Conservation (phyloP, 371 early-diverging fungal genomes). For the Mortierella sp. region DNA sequence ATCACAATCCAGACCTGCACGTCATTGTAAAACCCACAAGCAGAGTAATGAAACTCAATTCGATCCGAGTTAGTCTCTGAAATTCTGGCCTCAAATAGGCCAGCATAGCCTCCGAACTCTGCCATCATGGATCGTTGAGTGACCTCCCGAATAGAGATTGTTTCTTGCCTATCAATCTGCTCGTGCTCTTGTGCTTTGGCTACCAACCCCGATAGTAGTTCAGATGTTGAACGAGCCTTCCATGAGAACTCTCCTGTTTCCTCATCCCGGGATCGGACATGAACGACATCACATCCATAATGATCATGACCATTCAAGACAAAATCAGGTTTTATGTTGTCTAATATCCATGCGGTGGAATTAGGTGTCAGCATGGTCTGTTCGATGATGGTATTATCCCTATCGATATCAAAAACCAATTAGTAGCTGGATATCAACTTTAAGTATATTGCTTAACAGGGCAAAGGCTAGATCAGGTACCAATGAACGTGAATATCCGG, state of each 20-base stretch:
- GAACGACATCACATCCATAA: slow-evolving; percentile 61
- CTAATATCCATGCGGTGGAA: slow-evolving; percentile 60
- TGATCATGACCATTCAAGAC: slow-evolving; percentile 70
- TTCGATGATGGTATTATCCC: slow-evolving; percentile 58
- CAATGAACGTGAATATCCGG: slow-evolving; percentile 45
- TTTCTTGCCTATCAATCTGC: not conserved
- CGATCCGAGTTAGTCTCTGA: not conserved
- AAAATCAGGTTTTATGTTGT: slow-evolving; percentile 60
- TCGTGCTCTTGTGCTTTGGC: not conserved
- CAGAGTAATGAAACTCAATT: slow-evolving; percentile 32
- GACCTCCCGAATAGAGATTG: slow-evolving; percentile 55
- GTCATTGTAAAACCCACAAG: slow-evolving; percentile 40
- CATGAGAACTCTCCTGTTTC: slow-evolving; percentile 10
- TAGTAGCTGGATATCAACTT: not conserved
- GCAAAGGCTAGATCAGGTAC: slow-evolving; percentile 17
- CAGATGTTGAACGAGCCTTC: slow-evolving; percentile 7
- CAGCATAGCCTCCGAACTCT: slow-evolving; percentile 63
- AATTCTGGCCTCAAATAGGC: slow-evolving; percentile 60
- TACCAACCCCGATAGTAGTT: slow-evolving; percentile 17
- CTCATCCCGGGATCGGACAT: slow-evolving; percentile 20
- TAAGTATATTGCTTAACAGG: not conserved
- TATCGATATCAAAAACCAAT: not conserved
- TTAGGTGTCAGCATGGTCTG: slow-evolving; percentile 66
- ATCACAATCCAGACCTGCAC: slow-evolving; percentile 39
- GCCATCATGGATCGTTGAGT: slow-evolving; percentile 71